phyloP scores from a whole-genome alignment of 1,139 yeast genomes.

The Pichia sp. region DNA sequence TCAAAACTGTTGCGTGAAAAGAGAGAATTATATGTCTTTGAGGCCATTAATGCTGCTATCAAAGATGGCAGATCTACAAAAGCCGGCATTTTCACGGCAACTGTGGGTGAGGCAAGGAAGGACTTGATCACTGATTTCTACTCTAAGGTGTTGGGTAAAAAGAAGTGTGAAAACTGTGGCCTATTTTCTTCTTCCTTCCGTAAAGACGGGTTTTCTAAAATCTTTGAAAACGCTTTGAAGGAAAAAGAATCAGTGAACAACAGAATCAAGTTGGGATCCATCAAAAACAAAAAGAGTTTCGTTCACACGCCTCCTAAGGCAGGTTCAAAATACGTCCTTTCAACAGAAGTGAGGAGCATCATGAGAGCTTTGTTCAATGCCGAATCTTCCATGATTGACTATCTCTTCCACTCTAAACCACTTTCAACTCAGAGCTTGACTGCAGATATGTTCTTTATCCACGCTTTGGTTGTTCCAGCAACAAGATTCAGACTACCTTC shows the following conservation, averaged over 20 bases:
- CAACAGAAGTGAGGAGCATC: conserved; percentile 81
- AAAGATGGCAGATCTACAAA: conserved; percentile 69
- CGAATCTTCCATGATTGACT: conserved; percentile 61
- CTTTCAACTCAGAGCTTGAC: conserved; percentile 46
- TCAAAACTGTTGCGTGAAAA: conserved; percentile 37
- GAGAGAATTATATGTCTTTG: conserved; percentile 68
- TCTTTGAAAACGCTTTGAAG: conserved; percentile 80
- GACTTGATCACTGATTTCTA: conserved; percentile 70
- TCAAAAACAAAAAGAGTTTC: conserved; percentile 50
- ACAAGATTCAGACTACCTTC: conserved; percentile 95
- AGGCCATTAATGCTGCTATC: conserved; percentile 69
- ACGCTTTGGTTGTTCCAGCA: conserved; percentile 87
- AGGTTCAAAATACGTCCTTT: conserved; percentile 79
- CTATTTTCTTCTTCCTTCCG: conserved; percentile 92
- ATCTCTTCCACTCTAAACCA: conserved; percentile 78
- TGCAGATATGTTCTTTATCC: conserved; percentile 90
- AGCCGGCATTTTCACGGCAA: conserved; percentile 72
- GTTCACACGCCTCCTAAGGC: conserved; percentile 41
- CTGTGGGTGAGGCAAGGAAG: conserved; percentile 86
- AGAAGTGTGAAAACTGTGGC: conserved; percentile 92
- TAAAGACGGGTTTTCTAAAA: conserved; percentile 90
- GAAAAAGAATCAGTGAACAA: conserved; percentile 81
- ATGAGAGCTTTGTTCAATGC: conserved; percentile 68
- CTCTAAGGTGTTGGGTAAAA: conserved; percentile 65
- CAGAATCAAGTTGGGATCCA: conserved; percentile 70